Base-by-base conservation (phyloP, 1,139 yeast genomes). In the Entelexis paramagnoliae region DNA sequence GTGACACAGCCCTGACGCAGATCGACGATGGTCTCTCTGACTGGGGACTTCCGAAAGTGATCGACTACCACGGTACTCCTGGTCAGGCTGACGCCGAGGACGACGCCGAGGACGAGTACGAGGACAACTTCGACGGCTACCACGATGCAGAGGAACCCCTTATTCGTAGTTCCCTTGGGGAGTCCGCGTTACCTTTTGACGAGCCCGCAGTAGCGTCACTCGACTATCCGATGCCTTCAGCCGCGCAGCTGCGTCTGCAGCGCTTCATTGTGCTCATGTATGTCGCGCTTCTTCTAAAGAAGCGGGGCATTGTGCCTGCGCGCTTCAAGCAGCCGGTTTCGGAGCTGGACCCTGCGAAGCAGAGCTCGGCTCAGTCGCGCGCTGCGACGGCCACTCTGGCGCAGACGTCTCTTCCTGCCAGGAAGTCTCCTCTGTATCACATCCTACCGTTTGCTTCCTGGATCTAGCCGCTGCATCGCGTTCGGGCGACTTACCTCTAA, bases 1-100 rank as follows among this genome's bases (percentile, higher is more conserved):
- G 30, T 9, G 36, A 48, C 8, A 36, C 54, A 1, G 30, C 40
- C 1, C 48, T 16, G 16, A 53, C 54, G 4, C 47, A 38, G 2
- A 30, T 57, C 8, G 63, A 62, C 29, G 64, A 62, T 34, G 64
- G 63, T 3, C 57, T 62, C 6, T 58, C 57, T 17, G 59, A 51
- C 17, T 62, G 64, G 64, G 64, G 64, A 1, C 51, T 62, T 5
- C 64, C 64, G 24, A 59, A 60, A 45, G 51, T 57, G 14, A 43
- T 61, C n/a, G 59, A 53, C 44, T 28, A 26, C 14, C 22, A 40
- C 8, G 44, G 33, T 8, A 2, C n/a, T 17, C 35, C n/a, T 4
- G 40, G 16, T 13, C 42, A 34, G 28, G 26, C 16, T 19, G 35
- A 34, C 28, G 26, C 16, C 10, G 20, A 28, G 28, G 26, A 24